A percentile compares a stretch with the other conserved stretches of the same genome.
These are phyloP conservation scores for Cryptosporidium sp. DNA, from an alignment of 169 alveolate genomes.

Conservation along the genomic window DNA sequence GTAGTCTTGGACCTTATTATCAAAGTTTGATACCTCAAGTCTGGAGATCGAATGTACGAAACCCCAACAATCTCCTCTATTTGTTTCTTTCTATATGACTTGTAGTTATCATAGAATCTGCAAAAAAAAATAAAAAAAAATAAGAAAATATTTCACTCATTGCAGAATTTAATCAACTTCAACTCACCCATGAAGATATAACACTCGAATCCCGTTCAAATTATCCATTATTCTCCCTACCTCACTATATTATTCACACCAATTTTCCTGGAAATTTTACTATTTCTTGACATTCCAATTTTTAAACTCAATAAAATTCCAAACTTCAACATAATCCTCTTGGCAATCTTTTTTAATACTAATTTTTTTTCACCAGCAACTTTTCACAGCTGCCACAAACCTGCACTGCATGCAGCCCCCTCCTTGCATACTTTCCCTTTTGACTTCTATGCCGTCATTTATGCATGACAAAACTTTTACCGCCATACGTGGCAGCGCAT, in stretches of 20 bases:
- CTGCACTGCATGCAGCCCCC: neutral
- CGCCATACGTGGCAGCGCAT: conserved; percentile 65
- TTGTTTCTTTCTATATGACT: conserved; percentile 60
- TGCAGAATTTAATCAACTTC: neutral
- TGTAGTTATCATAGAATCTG: conserved; percentile 51
- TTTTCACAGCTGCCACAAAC: neutral
- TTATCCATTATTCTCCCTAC: conserved; percentile 10
- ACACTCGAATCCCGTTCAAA: conserved; percentile 22
- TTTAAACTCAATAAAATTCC: neutral
- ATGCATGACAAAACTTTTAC: conserved; percentile 12
- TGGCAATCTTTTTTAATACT: neutral
- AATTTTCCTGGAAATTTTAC: neutral
- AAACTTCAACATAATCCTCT: neutral
- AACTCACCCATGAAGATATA: conserved; percentile 73
- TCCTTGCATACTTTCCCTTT: neutral
- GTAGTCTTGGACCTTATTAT: conserved; percentile 49
- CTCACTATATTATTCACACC: neutral
- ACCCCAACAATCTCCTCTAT: conserved; percentile 72
- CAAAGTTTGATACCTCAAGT: conserved; percentile 21
- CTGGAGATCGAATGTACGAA: conserved; percentile 63
- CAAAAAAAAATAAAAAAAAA: neutral
- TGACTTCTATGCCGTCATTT: conserved; percentile 9
- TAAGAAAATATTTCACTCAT: neutral
- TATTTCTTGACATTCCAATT: neutral
- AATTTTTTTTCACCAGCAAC: neutral